phyloP scores from a whole-genome alignment of 305 asterid genomes.

The Plantago coronopus region DNA sequence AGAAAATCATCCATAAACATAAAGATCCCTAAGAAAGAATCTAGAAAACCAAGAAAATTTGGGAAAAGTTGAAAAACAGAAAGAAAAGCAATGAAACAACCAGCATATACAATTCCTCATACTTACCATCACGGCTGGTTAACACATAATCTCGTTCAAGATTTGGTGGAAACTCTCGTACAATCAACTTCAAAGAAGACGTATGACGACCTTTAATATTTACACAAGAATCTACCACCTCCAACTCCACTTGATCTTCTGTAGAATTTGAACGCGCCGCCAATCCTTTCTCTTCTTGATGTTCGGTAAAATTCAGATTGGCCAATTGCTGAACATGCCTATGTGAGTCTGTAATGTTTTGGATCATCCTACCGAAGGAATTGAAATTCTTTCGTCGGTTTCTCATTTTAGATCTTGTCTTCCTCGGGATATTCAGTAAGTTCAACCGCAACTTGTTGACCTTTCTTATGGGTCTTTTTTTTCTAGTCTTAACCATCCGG shows the following conservation, averaged over 20 bases:
- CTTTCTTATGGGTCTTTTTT: conserved; percentile 21
- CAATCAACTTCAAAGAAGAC: not conserved
- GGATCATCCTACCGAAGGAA: too few relatives aligned
- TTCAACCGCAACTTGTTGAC: not conserved
- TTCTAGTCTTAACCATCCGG: conserved; percentile 15
- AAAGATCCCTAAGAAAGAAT: too few relatives aligned
- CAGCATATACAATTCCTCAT: not conserved
- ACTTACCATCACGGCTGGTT: not conserved
- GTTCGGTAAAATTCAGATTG: too few relatives aligned
- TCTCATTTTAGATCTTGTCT: not conserved
- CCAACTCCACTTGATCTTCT: too few relatives aligned
- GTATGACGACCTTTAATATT: not conserved
- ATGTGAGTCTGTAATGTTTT: too few relatives aligned
- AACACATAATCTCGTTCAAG: not conserved
- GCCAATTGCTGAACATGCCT: too few relatives aligned
- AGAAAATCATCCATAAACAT: not conserved
- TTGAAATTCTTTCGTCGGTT: not conserved
- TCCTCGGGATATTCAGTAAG: not conserved
- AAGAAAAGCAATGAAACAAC: too few relatives aligned
- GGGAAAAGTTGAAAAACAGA: too few relatives aligned
- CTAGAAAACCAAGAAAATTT: too few relatives aligned
- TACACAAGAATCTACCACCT: not conserved
- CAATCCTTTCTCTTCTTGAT: too few relatives aligned
- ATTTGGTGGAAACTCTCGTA: not conserved
- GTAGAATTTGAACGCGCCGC: too few relatives aligned